A percentile compares a stretch with the other conserved stretches of the same genome.
Evolutionary conservation across 2,329 filamentous ascomycete species (phyloP).

Genomic region (Endoconidiophora laricicola): DNA sequence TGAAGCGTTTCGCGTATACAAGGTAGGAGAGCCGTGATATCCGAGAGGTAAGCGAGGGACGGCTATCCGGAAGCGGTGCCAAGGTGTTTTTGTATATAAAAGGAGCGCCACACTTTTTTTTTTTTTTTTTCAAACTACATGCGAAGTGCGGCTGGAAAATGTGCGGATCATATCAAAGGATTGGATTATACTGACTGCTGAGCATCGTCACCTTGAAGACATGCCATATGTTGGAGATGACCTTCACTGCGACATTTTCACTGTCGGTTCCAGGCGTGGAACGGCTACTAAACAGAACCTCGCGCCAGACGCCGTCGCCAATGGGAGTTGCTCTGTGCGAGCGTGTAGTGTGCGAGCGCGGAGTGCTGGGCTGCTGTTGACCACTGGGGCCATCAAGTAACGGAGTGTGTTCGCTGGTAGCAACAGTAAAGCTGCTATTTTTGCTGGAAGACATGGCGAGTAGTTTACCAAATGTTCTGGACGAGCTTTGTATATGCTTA

Average conservation of each 20-base stretch:
- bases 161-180: neutral
- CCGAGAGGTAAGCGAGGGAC: neutral
- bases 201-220: slow-evolving; percentile 39
- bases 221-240: slow-evolving; percentile 27
- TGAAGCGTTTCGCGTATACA: neutral
- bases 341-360: neutral
- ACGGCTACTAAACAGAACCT: slow-evolving; percentile 29
- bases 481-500: neutral
- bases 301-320: slow-evolving; percentile 1
- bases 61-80: neutral
- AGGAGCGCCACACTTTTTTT: neutral
- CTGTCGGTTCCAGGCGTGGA: slow-evolving; percentile 37
- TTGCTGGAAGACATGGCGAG: slow-evolving; percentile 13
- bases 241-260: slow-evolving; percentile 18
- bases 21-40: neutral
- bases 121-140: neutral
- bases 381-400: slow-evolving; percentile 21
- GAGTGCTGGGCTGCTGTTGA: neutral
- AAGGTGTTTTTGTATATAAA: neutral
- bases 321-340: slow-evolving; percentile 1
- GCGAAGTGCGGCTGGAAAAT: slow-evolving; percentile 3
- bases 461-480: neutral
- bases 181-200: slow-evolving; percentile 32
- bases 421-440: slow-evolving; percentile 13
- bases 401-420: slow-evolving; percentile 25